These are phyloP conservation scores for Pilatotrama ljubarskyi DNA, from an alignment of 768 basidiomycete genomes.

Conservation along the genomic window DNA sequence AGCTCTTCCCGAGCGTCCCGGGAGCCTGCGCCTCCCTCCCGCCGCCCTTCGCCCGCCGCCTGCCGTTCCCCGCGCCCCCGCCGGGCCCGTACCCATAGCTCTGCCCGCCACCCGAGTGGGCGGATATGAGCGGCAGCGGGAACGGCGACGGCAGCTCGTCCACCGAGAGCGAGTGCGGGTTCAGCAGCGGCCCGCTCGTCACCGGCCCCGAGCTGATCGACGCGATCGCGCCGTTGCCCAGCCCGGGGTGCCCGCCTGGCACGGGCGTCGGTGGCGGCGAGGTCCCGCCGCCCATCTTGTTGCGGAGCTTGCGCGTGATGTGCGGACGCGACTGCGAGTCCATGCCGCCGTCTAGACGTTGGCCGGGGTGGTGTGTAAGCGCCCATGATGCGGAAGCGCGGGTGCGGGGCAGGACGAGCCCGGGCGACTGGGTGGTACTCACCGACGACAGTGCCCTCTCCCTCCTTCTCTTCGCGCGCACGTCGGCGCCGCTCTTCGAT, in stretches of 20 bases:
- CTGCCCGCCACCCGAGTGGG: conserved; percentile 39
- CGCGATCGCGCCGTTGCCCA: conserved; percentile 36
- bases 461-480: conserved; percentile 87
- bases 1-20: conserved; percentile 75
- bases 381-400: not conserved
- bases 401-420: not conserved
- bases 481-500: conserved; percentile 79
- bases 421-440: conserved; percentile 24
- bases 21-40: conserved; percentile 58
- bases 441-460: conserved; percentile 79
- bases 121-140: conserved; percentile 68
- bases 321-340: conserved; percentile 79
- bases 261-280: conserved; percentile 79
- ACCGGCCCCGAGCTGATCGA: conserved; percentile 53
- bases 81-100: conserved; percentile 24
- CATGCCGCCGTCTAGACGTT: conserved; percentile 59
- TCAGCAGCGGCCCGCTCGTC: conserved; percentile 68
- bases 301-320: conserved; percentile 81
- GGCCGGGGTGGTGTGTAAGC: not conserved
- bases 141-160: conserved; percentile 88
- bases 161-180: conserved; percentile 82
- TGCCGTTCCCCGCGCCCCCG: conserved; percentile 28
- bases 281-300: conserved; percentile 62
- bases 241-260: conserved; percentile 30
- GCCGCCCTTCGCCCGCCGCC: conserved; percentile 38